Evolutionary conservation across 2,329 filamentous ascomycete genomes (phyloP), one percentile per base, ranked within the genome.

Genomic region (Cladobotryum mycophilum): DNA sequence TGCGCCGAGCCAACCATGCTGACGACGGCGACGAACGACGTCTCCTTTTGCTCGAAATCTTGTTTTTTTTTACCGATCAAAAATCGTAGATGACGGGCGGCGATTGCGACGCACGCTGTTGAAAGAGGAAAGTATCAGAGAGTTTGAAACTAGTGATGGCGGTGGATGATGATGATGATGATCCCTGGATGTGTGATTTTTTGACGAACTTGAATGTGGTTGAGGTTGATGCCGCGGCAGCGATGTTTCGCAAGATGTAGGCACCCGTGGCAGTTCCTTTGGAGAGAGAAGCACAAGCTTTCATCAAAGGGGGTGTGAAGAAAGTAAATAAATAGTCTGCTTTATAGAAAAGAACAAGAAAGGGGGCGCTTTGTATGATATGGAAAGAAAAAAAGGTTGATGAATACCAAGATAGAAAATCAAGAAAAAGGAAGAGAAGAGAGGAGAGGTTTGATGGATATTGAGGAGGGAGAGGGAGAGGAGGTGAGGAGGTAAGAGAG

Each of bases 1-100:
- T 61, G 60, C 5, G 63, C 58, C 4, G 65, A 60, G 13, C 68
- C 68, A 18, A 64, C 64, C 67, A 70, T 70, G 12, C 36, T 43
- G 37, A 14, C 20, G 43, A 13, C 41, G 12, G 6, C 18, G 30
- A n/a, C 8, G 45, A 40, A 22, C 5, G 20, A 5, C 20, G 20
- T 20, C 20, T 20, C 5, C 20, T 20, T 20, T 5, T 20, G n/a
- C n/a, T n/a, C n/a, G n/a, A n/a, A n/a, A n/a, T 20, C 20, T 20
- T 20, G 3, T 20, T 20, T 5, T 20, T 20, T 43, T 11, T 51
- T 33, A 3, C 13, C 3, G 18, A 25, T 11, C 9, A 13, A 11
- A 25, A 25, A n/a, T 25, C 17, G 15, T 8, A 12, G 41, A 12
- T 41, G 38, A 7, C 3, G 38, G 14, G 38, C 38, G 17, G n/a